Percentiles rank a stretch among this genome's conserved stretches.
phyloP scores from a whole-genome alignment of 2,329 filamentous ascomycete genomes.

The Seiridium unicorne region DNA sequence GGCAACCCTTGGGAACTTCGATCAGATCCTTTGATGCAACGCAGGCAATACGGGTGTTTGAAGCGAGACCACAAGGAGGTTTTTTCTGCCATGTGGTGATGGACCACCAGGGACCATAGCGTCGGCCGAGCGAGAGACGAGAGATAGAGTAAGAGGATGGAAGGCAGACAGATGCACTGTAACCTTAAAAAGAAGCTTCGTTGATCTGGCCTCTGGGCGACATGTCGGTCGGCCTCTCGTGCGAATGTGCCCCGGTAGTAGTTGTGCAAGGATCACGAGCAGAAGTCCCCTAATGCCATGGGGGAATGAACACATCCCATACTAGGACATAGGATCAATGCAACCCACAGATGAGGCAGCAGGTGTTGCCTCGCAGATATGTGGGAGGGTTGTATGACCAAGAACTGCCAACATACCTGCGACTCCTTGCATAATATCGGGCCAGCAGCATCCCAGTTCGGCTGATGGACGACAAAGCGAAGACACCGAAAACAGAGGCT shows the following conservation, averaged over 20 bases:
- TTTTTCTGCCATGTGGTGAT: not conserved
- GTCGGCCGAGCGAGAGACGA: too few relatives aligned
- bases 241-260: not conserved
- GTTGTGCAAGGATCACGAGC: not conserved
- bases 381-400: not conserved
- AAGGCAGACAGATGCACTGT: not conserved
- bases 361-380: not conserved
- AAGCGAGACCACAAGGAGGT: slow-evolving; percentile 10
- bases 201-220: not conserved
- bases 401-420: not conserved
- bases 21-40: slow-evolving; percentile 17
- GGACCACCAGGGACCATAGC: not conserved
- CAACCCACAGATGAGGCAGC: not conserved
- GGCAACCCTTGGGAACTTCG: not conserved
- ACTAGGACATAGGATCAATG: not conserved
- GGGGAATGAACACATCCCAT: not conserved
- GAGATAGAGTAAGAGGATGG: not conserved
- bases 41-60: slow-evolving; percentile 20
- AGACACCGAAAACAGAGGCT: not conserved
- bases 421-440: not conserved
- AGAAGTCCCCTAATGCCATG: not conserved
- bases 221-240: not conserved
- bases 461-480: not conserved
- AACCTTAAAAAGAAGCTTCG: not conserved
- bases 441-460: not conserved